phyloP scores from a whole-genome alignment of 2,329 filamentous ascomycete genomes.

The Neobulgaria alba region DNA sequence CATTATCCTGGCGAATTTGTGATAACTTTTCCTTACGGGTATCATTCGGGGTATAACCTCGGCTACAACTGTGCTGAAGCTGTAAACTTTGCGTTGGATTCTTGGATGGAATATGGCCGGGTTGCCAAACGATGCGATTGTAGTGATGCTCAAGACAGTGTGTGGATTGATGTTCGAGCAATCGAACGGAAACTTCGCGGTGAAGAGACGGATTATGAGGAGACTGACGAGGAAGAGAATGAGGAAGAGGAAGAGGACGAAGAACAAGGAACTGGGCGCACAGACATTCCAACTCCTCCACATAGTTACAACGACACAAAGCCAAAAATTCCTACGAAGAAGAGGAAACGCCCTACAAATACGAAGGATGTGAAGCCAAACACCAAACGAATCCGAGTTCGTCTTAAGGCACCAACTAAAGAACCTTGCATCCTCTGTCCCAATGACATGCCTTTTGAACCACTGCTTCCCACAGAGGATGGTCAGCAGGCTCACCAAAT shows the following conservation, averaged over 20 bases:
- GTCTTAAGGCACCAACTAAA: slow-evolving; percentile 58
- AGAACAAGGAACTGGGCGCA: slow-evolving; percentile 51
- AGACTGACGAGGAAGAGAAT: slow-evolving; percentile 61
- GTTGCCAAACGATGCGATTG: slow-evolving; percentile 97
- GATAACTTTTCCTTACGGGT: slow-evolving; percentile 96
- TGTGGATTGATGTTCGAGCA: slow-evolving; percentile 95
- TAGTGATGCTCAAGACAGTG: slow-evolving; percentile 88
- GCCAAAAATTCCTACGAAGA: slow-evolving; percentile 49
- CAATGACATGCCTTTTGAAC: slow-evolving; percentile 74
- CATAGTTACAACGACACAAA: slow-evolving; percentile 61
- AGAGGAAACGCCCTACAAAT: slow-evolving; percentile 55
- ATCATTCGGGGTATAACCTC: slow-evolving; percentile 95
- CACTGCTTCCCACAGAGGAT: slow-evolving; percentile 80
- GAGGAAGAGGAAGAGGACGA: slow-evolving; percentile 53
- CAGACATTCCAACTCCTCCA: slow-evolving; percentile 71
- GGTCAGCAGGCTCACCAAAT: slow-evolving; percentile 79
- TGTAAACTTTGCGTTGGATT: slow-evolving; percentile 93
- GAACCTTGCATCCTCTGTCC: slow-evolving; percentile 84
- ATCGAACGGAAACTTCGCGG: slow-evolving; percentile 91
- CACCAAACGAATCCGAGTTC: slow-evolving; percentile 70
- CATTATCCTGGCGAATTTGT: slow-evolving; percentile 97
- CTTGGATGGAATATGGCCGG: slow-evolving; percentile 90
- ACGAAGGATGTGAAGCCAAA: slow-evolving; percentile 33
- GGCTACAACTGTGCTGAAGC: slow-evolving; percentile 99
- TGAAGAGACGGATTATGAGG: slow-evolving; percentile 77